Conservation (phyloP, 2,329 filamentous ascomycete genomes). For the Cryphonectria japonica region DNA sequence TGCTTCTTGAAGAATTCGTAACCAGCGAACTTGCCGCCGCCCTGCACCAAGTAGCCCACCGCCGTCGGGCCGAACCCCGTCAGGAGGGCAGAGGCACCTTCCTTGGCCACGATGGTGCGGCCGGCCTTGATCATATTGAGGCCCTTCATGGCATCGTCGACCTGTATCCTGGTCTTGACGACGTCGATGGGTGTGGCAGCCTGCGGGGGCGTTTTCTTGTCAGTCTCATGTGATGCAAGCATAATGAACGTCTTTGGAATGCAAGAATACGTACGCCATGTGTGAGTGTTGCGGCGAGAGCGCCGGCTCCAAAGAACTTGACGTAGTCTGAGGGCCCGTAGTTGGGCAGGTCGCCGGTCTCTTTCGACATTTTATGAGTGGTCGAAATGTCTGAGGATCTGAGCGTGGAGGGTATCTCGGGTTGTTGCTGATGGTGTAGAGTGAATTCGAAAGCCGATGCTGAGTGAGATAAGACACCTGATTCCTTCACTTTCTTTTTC, state of each 20-base stretch:
- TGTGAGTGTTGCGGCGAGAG: conserved; percentile 55
- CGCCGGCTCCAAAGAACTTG: conserved; percentile 58
- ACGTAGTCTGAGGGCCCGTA: conserved; percentile 51
- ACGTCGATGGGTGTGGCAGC: conserved; percentile 64
- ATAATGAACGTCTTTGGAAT: neutral
- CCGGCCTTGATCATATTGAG: conserved; percentile 80
- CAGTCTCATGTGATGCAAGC: neutral
- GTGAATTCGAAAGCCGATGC: neutral
- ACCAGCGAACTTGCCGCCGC: conserved; percentile 87
- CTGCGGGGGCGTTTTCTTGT: conserved; percentile 36
- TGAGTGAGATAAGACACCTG: neutral
- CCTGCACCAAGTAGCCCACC: conserved; percentile 87
- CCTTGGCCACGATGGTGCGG: conserved; percentile 75
- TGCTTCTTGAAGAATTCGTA: conserved; percentile 96
- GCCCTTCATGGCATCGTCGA: conserved; percentile 85
- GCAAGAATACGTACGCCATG: conserved; percentile 48
- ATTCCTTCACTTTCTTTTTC: neutral
- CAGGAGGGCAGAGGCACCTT: conserved; percentile 78
- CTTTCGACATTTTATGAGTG: conserved; percentile 21
- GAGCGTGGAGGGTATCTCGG: neutral
- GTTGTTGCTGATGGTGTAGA: neutral
- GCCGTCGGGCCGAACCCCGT: conserved; percentile 85
- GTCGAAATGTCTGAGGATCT: neutral
- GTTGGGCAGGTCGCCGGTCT: conserved; percentile 40
- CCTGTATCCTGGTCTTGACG: conserved; percentile 90